phyloP scores from a whole-genome alignment of 495 filamentous ascomycete genomes.

The Penicillium paradoxum region DNA sequence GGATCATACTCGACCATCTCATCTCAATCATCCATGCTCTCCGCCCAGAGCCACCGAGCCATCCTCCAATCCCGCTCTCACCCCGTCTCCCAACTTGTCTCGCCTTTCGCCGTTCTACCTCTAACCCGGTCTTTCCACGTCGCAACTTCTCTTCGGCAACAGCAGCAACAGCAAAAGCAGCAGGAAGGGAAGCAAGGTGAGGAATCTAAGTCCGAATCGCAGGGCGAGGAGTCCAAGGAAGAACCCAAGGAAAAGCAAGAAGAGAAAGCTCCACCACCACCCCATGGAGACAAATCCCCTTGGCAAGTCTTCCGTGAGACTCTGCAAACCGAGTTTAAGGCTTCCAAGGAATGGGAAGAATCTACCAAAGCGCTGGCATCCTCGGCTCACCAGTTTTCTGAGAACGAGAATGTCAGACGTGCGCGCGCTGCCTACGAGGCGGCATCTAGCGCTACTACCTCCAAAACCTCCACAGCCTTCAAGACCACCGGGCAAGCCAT shows the following conservation, averaged over 20 bases:
- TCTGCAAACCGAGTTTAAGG: constrained; percentile 84
- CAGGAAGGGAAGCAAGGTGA: constrained; percentile 41
- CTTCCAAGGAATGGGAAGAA: constrained; percentile 98
- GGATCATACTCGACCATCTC: constrained; percentile 28
- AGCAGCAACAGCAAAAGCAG: constrained; percentile 39
- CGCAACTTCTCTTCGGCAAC: constrained; percentile 32
- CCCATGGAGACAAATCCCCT: constrained; percentile 94
- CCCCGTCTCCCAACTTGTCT: constrained; percentile 33
- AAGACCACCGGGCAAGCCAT: constrained; percentile 81
- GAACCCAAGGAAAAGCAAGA: constrained; percentile 42
- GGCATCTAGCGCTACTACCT: constrained; percentile 69
- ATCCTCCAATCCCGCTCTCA: constrained; percentile 16
- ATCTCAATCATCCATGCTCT: constrained; percentile 10
- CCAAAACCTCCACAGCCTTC: constrained; percentile 68
- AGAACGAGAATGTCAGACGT: constrained; percentile 84
- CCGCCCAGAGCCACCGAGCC: constrained; percentile 7
- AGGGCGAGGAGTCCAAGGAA: constrained; percentile 38
- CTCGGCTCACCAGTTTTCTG: constrained; percentile 83
- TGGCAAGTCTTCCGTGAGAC: constrained; percentile 99
- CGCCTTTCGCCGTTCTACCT: constrained; percentile 37
- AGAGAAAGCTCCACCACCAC: constrained; percentile 79
- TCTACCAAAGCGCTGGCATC: constrained; percentile 90
- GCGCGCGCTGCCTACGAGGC: constrained; percentile 81
- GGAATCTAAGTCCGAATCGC: constrained; percentile 41
- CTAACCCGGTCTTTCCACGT: constrained; percentile 42